A percentile compares a stretch with the other conserved stretches of the same genome.
These are phyloP conservation scores for Quercus phellos DNA, from an alignment of 331 rosid genomes.

Conservation along the genomic window DNA sequence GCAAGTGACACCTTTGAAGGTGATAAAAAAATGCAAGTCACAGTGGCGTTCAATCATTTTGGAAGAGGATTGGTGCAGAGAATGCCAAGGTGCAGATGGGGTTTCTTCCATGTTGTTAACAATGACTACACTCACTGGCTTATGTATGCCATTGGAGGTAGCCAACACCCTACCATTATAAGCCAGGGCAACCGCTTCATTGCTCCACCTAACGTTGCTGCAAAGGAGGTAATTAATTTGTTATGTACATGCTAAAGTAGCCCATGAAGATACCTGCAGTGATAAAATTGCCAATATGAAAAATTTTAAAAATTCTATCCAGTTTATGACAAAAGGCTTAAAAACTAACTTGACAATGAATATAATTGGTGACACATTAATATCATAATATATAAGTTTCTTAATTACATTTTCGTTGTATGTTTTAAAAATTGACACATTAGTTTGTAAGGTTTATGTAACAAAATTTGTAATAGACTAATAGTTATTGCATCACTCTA, in stretches of 20 bases:
- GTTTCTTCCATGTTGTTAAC: slow-evolving; percentile 80
- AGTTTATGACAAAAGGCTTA: too few species aligned
- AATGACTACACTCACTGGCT: slow-evolving; percentile 93
- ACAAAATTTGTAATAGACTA: too few species aligned
- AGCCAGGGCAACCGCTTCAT: slow-evolving; percentile 88
- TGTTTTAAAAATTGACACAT: too few species aligned
- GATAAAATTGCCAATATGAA: not conserved
- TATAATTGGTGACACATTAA: too few species aligned
- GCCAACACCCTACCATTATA: slow-evolving; percentile 72
- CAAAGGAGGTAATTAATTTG: slow-evolving; percentile 26
- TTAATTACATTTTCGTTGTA: too few species aligned
- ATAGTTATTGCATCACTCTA: too few species aligned
- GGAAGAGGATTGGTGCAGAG: slow-evolving; percentile 85
- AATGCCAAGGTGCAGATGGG: slow-evolving; percentile 84
- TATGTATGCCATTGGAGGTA: slow-evolving; percentile 93
- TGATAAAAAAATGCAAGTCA: slow-evolving; percentile 75
- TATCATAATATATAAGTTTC: too few species aligned
- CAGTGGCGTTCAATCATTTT: slow-evolving; percentile 88
- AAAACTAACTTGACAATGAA: too few species aligned
- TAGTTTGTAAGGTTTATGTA: too few species aligned
- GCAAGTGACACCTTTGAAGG: slow-evolving; percentile 39
- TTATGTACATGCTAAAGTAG: too few species aligned
- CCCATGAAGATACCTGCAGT: too few species aligned
- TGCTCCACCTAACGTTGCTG: slow-evolving; percentile 54
- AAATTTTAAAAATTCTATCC: not conserved